These are phyloP conservation scores for Talaromyces liani DNA, from an alignment of 495 filamentous ascomycete species.

Conservation along the genomic window DNA sequence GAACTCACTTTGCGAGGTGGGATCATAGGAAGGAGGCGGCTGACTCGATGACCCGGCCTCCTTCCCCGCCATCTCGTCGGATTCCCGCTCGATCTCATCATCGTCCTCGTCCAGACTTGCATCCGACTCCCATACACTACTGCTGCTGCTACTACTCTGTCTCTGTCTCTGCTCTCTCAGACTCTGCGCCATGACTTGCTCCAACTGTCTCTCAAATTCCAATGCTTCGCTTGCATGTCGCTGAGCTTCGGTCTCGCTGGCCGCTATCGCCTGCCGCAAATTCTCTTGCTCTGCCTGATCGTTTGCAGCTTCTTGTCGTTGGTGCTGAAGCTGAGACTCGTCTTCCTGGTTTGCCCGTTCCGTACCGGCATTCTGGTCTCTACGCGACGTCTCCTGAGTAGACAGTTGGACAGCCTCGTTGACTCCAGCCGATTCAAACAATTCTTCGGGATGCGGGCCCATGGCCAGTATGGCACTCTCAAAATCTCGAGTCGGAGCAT, in stretches of 20 bases:
- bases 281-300: conserved; percentile 18
- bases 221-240: conserved; percentile 14
- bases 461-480: neutral
- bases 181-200: neutral
- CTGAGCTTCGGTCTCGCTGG: conserved; percentile 24
- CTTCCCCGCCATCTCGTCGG: conserved; percentile 14
- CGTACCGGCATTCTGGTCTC: neutral
- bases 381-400: neutral
- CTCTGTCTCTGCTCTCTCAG: neutral
- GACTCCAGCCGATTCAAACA: neutral
- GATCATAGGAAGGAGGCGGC: conserved; percentile 23
- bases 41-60: conserved; percentile 14
- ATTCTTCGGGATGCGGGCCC: neutral
- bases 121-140: neutral
- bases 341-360: neutral
- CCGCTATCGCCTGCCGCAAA: conserved; percentile 19
- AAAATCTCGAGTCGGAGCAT: neutral
- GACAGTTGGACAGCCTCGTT: neutral
- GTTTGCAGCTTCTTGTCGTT: conserved; percentile 33
- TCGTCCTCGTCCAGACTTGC: neutral
- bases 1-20: conserved; percentile 34
- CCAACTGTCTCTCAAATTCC: neutral
- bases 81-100: conserved; percentile 3
- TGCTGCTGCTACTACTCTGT: neutral
- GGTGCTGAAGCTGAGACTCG: conserved; percentile 42